Base-by-base conservation (phyloP, 768 basidiomycete genomes). In the Boletales sp. region DNA sequence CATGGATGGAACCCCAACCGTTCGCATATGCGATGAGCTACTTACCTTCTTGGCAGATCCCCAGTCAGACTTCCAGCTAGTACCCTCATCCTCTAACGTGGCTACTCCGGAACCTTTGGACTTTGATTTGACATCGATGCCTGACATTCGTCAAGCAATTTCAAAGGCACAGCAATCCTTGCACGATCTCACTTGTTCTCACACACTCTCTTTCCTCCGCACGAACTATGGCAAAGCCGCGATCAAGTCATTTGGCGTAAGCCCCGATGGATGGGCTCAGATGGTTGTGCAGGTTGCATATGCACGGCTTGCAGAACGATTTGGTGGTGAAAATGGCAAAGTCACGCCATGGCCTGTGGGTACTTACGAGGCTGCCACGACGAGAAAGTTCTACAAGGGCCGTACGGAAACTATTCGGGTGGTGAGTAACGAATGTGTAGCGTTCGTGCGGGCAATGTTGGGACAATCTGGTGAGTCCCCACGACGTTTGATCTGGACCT, bases 191-290 rank as follows among this genome's bases (percentile, higher is more conserved):
- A 73, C 83, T 36, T 74, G 78, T 35, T 74, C 78, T 25, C 90
- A 93, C 59, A 73, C 74, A 48, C 70, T 93, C 52, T 72, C 73
- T 18, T 83, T 83, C 68, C 66, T 79, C 51, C 72, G 79, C 36
- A 91, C 90, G 2, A 65, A 72, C 1, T 97, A 94, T 59, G 94
- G 94, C 32, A 95, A 94, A 69, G 79, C 79, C 39, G 79, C 81
- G 15, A 90, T 95, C 72, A 96, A 95, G 75, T 70, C 76, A 13
- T 91, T 90, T 58, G 84, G 87, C 32, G 83, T 88, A n/a, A 90
- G 91, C 37, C 94, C 94, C 3, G 94, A 97, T 62, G 88, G 88
- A 25, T 96, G 93, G 92, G 85, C 89, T 41, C 94, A 97, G 72
- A 83, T 96, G 80, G 72, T 93, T 61, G 77, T 94, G 44, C 94